Conservation (phyloP, 768 basidiomycete species). For the Xerocomus spinulosus region DNA sequence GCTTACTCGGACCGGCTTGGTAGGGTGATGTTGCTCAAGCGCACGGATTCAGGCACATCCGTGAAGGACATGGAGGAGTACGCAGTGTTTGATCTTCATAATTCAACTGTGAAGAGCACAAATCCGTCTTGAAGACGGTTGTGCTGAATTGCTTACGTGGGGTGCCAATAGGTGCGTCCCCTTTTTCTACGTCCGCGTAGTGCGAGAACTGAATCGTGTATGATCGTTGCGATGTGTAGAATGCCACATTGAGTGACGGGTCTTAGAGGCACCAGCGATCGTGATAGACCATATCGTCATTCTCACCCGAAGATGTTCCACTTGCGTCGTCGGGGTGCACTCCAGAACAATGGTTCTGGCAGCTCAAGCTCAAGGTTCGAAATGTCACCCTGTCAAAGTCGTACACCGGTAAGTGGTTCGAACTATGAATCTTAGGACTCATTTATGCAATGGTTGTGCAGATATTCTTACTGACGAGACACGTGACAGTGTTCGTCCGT, state of each 20-base stretch:
- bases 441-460: conserved; percentile 9
- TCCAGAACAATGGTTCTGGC: conserved; percentile 51
- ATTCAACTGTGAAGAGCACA: conserved; percentile 77
- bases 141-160: conserved; percentile 78
- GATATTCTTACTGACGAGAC: conserved; percentile 69
- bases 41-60: conserved; percentile 63
- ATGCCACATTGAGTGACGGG: conserved; percentile 93
- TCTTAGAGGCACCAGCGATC: conserved; percentile 72
- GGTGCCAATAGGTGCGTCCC: conserved; percentile 64
- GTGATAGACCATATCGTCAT: conserved; percentile 70
- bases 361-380: conserved; percentile 56
- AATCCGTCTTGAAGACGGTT: conserved; percentile 44
- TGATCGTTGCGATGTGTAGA: conserved; percentile 39
- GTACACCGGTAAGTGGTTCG: conserved; percentile 63
- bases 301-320: conserved; percentile 14
- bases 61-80: conserved; percentile 86
- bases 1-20: background rate
- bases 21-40: conserved; percentile 72
- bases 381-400: conserved; percentile 80
- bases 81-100: conserved; percentile 90
- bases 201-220: background rate
- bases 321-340: conserved; percentile 13
- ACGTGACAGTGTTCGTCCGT: conserved; percentile 65
- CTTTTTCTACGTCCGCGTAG: too few species aligned
- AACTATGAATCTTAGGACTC: background rate